These are phyloP conservation scores for Eutrema yunnanense DNA, from an alignment of 345 rosid genomes.

Conservation along the genomic window DNA sequence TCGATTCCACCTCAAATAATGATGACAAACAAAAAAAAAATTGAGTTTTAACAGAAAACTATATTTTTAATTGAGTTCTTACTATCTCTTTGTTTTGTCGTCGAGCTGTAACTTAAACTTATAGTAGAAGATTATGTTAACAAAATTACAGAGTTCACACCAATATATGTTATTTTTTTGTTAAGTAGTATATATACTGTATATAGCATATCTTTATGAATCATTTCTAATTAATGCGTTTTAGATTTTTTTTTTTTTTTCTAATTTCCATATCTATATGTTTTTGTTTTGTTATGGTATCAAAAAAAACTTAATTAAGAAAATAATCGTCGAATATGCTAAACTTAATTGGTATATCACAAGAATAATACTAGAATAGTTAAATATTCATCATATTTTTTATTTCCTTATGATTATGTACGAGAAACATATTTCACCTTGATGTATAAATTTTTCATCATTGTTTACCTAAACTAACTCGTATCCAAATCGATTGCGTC, in stretches of 20 bases:
- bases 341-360: neutral
- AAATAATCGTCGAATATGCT: neutral
- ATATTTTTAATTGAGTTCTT: neutral
- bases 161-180: neutral
- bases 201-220: neutral
- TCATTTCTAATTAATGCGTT: neutral
- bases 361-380: neutral
- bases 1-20: too few relatives aligned
- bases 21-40: too few relatives aligned
- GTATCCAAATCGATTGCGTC: too few relatives aligned
- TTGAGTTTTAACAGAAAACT: neutral
- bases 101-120: neutral
- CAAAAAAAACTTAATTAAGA: neutral
- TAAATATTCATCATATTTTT: neutral
- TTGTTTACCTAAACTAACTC: neutral
- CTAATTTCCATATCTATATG: neutral
- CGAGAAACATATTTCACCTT: neutral
- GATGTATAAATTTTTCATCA: neutral
- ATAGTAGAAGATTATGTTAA: neutral
- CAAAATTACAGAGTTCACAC: neutral
- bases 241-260: neutral
- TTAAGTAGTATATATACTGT: neutral
- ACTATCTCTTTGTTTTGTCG: neutral
- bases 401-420: neutral
- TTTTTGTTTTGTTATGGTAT: neutral